Conservation (phyloP, 305 asterid genomes). For the Rubia peregrina region DNA sequence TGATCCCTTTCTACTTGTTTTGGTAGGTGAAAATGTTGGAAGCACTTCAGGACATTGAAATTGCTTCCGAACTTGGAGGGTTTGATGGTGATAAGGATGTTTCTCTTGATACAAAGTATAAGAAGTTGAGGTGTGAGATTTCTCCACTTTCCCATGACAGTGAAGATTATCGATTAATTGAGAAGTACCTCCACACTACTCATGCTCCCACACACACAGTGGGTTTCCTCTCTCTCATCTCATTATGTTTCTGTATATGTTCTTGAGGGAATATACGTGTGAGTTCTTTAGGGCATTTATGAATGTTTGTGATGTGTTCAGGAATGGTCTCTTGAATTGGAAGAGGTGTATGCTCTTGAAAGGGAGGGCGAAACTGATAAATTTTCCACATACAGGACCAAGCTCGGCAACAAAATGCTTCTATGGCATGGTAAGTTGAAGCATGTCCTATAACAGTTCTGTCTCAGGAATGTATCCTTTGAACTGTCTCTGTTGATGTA, state of each 20-base stretch:
- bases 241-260: background rate
- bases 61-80: constrained; percentile 88
- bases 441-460: background rate
- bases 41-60: constrained; percentile 98
- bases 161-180: constrained; percentile 69
- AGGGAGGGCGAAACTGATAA: constrained; percentile 82
- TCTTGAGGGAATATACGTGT: background rate
- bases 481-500: background rate
- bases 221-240: constrained; percentile 23
- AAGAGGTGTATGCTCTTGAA: constrained; percentile 84
- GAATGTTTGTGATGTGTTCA: constrained; percentile 25
- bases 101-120: constrained; percentile 80
- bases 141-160: constrained; percentile 71
- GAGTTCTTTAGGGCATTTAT: background rate
- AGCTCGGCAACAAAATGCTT: constrained; percentile 88
- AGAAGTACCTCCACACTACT: constrained; percentile 78
- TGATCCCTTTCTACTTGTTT: constrained; percentile 11
- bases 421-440: constrained; percentile 85
- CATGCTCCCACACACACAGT: constrained; percentile 99
- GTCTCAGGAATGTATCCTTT: background rate
- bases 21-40: constrained; percentile 93
- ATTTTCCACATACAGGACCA: constrained; percentile 62
- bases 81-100: constrained; percentile 61
- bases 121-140: constrained; percentile 60
- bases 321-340: constrained; percentile 94